Evolutionary conservation across 179 eudicot genomes (phyloP).

Genomic region (Gypsophila paniculata): DNA sequence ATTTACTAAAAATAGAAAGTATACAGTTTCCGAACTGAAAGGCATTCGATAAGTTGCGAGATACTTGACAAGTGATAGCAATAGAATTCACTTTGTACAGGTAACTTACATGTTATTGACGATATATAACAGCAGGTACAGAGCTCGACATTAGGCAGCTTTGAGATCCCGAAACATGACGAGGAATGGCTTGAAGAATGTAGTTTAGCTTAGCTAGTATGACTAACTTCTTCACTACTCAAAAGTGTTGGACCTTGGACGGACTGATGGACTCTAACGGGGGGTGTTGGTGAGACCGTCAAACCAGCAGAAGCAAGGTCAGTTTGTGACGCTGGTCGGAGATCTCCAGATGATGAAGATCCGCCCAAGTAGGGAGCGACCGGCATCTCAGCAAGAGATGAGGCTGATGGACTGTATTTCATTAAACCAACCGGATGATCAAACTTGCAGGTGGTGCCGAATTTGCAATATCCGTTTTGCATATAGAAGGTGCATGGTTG

Average conservation of each 20-base stretch:
- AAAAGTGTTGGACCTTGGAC: slow-evolving; percentile 32
- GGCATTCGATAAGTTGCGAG: slow-evolving; percentile 12
- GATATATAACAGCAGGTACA: slow-evolving; percentile 12
- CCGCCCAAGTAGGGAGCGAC: slow-evolving; percentile 51
- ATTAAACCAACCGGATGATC: slow-evolving; percentile 71
- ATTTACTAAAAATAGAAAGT: slow-evolving; percentile 20
- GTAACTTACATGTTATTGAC: slow-evolving; percentile 21
- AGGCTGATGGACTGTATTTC: slow-evolving; percentile 65
- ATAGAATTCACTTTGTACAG: slow-evolving; percentile 16
- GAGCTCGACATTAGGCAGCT: slow-evolving; percentile 6
- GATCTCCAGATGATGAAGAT: slow-evolving; percentile 42
- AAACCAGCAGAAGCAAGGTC: slow-evolving; percentile 39
- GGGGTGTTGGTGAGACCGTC: slow-evolving; percentile 36
- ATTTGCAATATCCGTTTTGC: slow-evolving; percentile 77
- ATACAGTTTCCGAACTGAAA: slow-evolving; percentile 20
- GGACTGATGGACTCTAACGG: slow-evolving; percentile 36
- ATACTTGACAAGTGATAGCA: slow-evolving; percentile 22
- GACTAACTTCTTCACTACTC: slow-evolving; percentile 37
- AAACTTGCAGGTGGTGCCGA: slow-evolving; percentile 78
- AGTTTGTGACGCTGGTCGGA: slow-evolving; percentile 35
- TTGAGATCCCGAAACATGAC: slow-evolving; percentile 4
- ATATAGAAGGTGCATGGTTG: slow-evolving; percentile 74
- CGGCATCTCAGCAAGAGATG: slow-evolving; percentile 67
- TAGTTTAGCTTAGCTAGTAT: slow-evolving; percentile 24
- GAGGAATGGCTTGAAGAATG: slow-evolving; percentile 22